Evolutionary conservation across 805 yeast genomes (phyloP).

Genomic region (Yamadazyma sp.): DNA sequence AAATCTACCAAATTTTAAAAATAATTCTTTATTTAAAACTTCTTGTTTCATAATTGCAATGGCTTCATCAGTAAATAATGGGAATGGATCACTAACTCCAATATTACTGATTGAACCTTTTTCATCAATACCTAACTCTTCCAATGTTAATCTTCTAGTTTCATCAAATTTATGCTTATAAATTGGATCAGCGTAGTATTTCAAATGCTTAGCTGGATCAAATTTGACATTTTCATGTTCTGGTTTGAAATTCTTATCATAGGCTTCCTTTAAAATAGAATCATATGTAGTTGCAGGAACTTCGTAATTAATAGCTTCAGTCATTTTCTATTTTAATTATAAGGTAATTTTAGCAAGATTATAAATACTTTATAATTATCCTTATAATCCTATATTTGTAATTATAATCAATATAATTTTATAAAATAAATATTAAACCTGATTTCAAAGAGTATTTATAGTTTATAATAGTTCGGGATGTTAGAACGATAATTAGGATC

Average conservation of each 20-base stretch:
- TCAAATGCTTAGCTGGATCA: constrained; percentile 31
- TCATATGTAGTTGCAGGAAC: neutral
- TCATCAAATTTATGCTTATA: constrained; percentile 13
- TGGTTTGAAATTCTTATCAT: constrained; percentile 9
- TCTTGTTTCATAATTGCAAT: constrained; percentile 56
- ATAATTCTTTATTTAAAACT: constrained; percentile 44
- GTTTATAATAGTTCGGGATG: too few relatives aligned
- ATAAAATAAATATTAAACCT: too few relatives aligned
- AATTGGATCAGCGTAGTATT: constrained; percentile 18
- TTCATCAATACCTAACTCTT: constrained; percentile 45
- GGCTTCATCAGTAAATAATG: constrained; percentile 58
- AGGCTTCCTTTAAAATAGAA: constrained; percentile 31
- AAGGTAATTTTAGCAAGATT: too few relatives aligned
- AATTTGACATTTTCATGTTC: constrained; percentile 14
- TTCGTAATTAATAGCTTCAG: too few relatives aligned
- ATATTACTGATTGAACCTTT: constrained; percentile 49
- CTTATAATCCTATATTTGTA: too few relatives aligned
- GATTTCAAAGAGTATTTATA: too few relatives aligned
- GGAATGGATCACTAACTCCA: constrained; percentile 59
- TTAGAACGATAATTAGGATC: too few relatives aligned
- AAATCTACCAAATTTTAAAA: constrained; percentile 42
- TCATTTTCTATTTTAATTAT: too few relatives aligned
- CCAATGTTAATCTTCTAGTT: constrained; percentile 38
- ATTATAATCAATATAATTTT: too few relatives aligned
- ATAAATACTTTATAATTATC: too few relatives aligned